Conservation (phyloP, 2,329 filamentous ascomycete genomes). For the Hortaea werneckii region DNA sequence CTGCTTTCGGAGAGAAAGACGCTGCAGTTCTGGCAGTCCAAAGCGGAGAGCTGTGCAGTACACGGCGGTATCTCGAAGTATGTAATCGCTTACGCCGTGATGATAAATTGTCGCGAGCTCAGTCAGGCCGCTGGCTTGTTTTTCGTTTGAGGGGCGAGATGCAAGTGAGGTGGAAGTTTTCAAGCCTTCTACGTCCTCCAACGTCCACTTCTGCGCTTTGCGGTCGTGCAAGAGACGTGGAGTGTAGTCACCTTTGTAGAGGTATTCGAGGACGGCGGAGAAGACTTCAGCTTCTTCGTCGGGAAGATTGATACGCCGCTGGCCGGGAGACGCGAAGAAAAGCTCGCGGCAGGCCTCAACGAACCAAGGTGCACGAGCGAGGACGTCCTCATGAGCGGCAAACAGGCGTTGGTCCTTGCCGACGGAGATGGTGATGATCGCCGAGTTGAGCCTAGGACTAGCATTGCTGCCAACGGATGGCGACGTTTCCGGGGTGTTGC, state of each 20-base stretch:
- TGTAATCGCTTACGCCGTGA: conserved; percentile 59
- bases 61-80: conserved; percentile 86
- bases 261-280: conserved; percentile 86
- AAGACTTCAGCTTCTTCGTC: conserved; percentile 81
- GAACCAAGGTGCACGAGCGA: conserved; percentile 79
- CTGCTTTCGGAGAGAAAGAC: conserved; percentile 85
- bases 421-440: conserved; percentile 79
- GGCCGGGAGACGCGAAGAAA: conserved; percentile 53
- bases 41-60: conserved; percentile 90
- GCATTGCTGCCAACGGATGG: conserved; percentile 23
- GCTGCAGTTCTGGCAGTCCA: conserved; percentile 85
- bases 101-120: conserved; percentile 67
- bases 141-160: conserved; percentile 37
- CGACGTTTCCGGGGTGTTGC: conserved; percentile 28
- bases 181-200: conserved; percentile 55
- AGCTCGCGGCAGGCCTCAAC: conserved; percentile 48
- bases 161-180: conserved; percentile 20
- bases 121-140: conserved; percentile 37
- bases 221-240: conserved; percentile 81
- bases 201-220: conserved; percentile 76
- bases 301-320: conserved; percentile 70
- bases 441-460: conserved; percentile 47
- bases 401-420: conserved; percentile 80
- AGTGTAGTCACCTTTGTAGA: conserved; percentile 95
- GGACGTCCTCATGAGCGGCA: conserved; percentile 88